Evolutionary conservation across 192 early-diverging fungal species (phyloP), one percentile per base, ranked within the genome.

Genomic region (Coemansia sp.): DNA sequence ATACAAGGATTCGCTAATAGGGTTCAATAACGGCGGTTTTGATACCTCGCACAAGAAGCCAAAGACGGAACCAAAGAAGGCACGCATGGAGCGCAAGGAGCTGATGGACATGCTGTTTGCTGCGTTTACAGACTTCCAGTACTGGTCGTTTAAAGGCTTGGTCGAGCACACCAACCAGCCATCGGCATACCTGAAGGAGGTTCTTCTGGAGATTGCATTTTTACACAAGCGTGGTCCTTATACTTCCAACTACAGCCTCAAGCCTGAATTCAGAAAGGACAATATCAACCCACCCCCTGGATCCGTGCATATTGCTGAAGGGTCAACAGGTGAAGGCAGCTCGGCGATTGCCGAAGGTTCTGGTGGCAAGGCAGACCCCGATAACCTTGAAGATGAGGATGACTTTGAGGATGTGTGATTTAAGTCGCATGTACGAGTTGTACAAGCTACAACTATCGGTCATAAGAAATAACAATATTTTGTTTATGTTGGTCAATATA

Each of bases 81-180:
- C 94, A 10, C 84, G 94, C 38, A 85, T 96, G 86, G 87, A 88
- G 40, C 79, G 84, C 51, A 82, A 88, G 67, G 90, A 93, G 42
- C 81, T 98, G 53, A 86, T 92, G 78, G 88, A 90, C 57, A 61
- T 90, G 55, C 53, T 98, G 42, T 96, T 98, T 73, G 67, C 66
- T 38, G 83, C 83, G 8, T 98, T 94, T 71, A 85, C 90, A 49
- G 71, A 83, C 53, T 86, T 84, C 57, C 81, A 82, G n/a, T 91
- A 94, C 66, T 94, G 88, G 87, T 83, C 83, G 17, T 85, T 96
- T 70, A 92, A 91, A 68, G 89, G 88, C 19, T 73, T 98, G 25
- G 74, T 86, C 8, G 92, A 94, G 60, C 80, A 85, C 34, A 89
- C 86, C 2, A 79, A 86, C 33, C 95, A 98, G 80, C 95, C 95